A percentile compares a stretch with the other conserved stretches of the same genome.
Evolutionary conservation across 306 rosid genomes (phyloP).

Genomic region (Delonix regia): DNA sequence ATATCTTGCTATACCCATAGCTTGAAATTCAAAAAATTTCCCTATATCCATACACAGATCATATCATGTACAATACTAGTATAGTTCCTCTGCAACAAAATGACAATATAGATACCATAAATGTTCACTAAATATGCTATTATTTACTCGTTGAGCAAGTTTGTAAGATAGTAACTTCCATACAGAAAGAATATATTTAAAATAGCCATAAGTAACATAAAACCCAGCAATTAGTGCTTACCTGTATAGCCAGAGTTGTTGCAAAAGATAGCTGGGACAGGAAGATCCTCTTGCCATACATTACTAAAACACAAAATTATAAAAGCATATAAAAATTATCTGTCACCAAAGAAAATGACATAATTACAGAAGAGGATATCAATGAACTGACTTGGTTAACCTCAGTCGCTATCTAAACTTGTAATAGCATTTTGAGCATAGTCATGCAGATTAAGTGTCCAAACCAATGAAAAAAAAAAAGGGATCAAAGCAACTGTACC

Average conservation of each 20-base stretch:
- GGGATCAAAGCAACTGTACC: conserved; percentile 50
- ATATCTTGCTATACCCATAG: not conserved
- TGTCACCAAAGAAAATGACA: conserved; percentile 20
- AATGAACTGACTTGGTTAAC: conserved; percentile 25
- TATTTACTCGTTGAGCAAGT: conserved; percentile 1
- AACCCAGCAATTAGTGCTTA: conserved; percentile 40
- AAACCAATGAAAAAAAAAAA: conserved; percentile 22
- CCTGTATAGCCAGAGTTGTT: conserved; percentile 80
- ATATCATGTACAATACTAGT: not conserved
- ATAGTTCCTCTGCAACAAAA: not conserved
- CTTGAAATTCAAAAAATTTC: too few relatives aligned
- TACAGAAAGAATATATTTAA: conserved; percentile 15
- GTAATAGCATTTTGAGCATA: not conserved
- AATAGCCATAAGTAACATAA: conserved; percentile 6
- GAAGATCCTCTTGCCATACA: conserved; percentile 57
- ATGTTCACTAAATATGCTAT: conserved; percentile 15
- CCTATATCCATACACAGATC: not conserved
- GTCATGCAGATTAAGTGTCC: conserved; percentile 19
- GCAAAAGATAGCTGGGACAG: conserved; percentile 49
- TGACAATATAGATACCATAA: conserved; percentile 12
- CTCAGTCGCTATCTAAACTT: conserved; percentile 25
- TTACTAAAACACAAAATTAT: conserved; percentile 59
- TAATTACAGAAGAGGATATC: conserved; percentile 27
- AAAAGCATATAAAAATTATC: conserved; percentile 42
- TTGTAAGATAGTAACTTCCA: conserved; percentile 12